phyloP scores from a whole-genome alignment of 306 rosid genomes.

The Cucumis melo region DNA sequence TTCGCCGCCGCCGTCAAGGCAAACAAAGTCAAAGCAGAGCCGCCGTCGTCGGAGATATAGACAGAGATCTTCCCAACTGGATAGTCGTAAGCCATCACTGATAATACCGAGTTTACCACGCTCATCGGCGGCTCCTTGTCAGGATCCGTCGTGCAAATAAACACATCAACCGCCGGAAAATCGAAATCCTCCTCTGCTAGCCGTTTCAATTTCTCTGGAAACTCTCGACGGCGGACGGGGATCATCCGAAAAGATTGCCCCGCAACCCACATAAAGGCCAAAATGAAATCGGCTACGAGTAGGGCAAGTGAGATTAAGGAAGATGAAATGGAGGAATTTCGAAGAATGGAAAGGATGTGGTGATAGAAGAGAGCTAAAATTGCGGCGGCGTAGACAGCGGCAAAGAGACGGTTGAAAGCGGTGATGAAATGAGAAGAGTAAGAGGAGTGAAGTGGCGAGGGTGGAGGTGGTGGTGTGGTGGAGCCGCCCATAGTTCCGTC shows the following conservation, averaged over 20 bases:
- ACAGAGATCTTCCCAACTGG: constrained; percentile 28
- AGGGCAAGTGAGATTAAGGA: constrained; percentile 18
- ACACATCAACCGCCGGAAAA: constrained; percentile 26
- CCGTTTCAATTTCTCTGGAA: constrained; percentile 4
- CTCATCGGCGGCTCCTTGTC: constrained; percentile 34
- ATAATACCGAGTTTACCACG: constrained; percentile 28
- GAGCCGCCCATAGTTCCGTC: background rate
- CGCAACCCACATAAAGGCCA: constrained; percentile 15
- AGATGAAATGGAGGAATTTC: constrained; percentile 7
- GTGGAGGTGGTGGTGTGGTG: background rate
- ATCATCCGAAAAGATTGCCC: constrained; percentile 18
- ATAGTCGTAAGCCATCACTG: constrained; percentile 34
- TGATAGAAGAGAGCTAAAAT: constrained; percentile 17
- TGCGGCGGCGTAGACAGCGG: constrained; percentile 12
- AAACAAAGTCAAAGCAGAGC: constrained; percentile 34
- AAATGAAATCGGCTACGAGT: constrained; percentile 20
- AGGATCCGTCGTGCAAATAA: constrained; percentile 38
- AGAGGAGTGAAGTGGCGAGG: constrained; percentile 11
- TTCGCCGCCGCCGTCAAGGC: constrained; percentile 33
- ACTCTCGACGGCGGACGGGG: constrained; percentile 18
- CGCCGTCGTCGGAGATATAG: constrained; percentile 38
- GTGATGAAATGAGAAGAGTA: background rate
- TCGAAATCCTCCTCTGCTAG: background rate
- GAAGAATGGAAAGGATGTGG: constrained; percentile 9
- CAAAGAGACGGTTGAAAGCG: constrained; percentile 17